These are phyloP conservation scores for Pelomyxa schiedti DNA, from an alignment of 78 protist genomes.

Conservation along the genomic window DNA sequence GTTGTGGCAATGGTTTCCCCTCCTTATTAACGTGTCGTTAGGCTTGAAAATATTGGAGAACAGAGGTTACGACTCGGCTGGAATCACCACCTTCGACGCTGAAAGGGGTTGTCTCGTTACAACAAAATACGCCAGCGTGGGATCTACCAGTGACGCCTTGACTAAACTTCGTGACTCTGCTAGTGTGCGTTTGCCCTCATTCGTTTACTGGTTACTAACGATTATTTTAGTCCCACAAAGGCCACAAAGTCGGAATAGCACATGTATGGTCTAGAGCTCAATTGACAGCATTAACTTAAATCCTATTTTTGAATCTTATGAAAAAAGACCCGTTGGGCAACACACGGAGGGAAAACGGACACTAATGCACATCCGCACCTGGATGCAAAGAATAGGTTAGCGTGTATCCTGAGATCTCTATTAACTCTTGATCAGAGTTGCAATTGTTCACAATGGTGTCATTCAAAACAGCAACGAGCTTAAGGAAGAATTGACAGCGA, in stretches of 20 bases:
- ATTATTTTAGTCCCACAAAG: slow-evolving; percentile 28
- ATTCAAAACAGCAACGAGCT: slow-evolving; percentile 27
- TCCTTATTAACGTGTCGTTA: too few species aligned
- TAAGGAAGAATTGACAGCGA: slow-evolving; percentile 28
- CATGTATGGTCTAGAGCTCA: too few species aligned
- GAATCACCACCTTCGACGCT: slow-evolving; percentile 36
- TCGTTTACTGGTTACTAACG: background rate
- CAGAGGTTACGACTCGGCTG: slow-evolving; percentile 46
- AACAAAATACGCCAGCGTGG: slow-evolving; percentile 41
- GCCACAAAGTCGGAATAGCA: slow-evolving; percentile 46
- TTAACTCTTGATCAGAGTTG: slow-evolving; percentile 7
- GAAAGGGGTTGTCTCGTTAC: slow-evolving; percentile 24
- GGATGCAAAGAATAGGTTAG: slow-evolving; percentile 20
- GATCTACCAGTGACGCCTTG: slow-evolving; percentile 43
- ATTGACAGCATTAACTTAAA: too few species aligned
- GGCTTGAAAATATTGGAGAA: slow-evolving; percentile 37
- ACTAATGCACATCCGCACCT: slow-evolving; percentile 53
- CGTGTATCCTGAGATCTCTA: background rate
- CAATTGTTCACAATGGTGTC: slow-evolving; percentile 56
- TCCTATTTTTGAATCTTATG: too few species aligned
- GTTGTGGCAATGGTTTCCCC: too few species aligned
- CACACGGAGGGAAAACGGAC: slow-evolving; percentile 59
- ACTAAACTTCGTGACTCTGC: slow-evolving; percentile 25
- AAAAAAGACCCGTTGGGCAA: slow-evolving; percentile 61
- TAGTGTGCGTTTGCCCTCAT: slow-evolving; percentile 12